Evolutionary conservation across 352 stramenopile species (phyloP).

Genomic region (Phytopythium chamaehyphon): DNA sequence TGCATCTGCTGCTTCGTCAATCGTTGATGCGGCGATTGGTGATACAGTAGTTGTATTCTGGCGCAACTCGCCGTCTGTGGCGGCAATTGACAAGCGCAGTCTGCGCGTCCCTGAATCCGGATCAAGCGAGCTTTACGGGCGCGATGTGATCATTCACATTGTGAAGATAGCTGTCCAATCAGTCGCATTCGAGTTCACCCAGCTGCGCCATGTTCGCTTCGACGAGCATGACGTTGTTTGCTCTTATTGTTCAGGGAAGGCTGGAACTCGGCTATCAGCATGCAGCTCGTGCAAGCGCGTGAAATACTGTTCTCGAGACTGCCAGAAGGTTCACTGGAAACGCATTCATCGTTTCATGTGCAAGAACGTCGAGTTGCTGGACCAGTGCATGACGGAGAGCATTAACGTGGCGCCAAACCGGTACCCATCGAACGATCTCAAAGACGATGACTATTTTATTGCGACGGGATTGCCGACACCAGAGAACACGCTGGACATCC

Average conservation of each 20-base stretch:
- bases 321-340: slow-evolving; percentile 30
- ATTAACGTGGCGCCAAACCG: slow-evolving; percentile 21
- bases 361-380: slow-evolving; percentile 13
- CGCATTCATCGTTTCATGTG: slow-evolving; percentile 26
- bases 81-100: slow-evolving; percentile 19
- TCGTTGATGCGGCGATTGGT: slow-evolving; percentile 10
- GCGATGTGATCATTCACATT: slow-evolving; percentile 24
- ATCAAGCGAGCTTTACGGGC: slow-evolving; percentile 15
- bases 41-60: slow-evolving; percentile 27
- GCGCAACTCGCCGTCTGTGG: slow-evolving; percentile 15
- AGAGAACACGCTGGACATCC: slow-evolving; percentile 16
- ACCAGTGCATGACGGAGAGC: slow-evolving; percentile 16
- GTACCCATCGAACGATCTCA: not conserved
- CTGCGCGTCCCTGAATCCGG: slow-evolving; percentile 13
- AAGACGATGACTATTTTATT: slow-evolving; percentile 1
- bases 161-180: slow-evolving; percentile 17
- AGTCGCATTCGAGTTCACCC: slow-evolving; percentile 17
- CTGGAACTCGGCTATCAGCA: slow-evolving; percentile 9
- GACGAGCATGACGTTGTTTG: slow-evolving; percentile 17
- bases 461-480: not conserved
- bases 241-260: slow-evolving; percentile 11
- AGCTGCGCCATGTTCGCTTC: slow-evolving; percentile 22
- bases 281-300: slow-evolving; percentile 25
- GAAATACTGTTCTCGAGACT: slow-evolving; percentile 28
- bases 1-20: slow-evolving; percentile 3